Evolutionary conservation across 2,329 filamentous ascomycete species (phyloP).

Genomic region (Colletotrichum liaoningense): DNA sequence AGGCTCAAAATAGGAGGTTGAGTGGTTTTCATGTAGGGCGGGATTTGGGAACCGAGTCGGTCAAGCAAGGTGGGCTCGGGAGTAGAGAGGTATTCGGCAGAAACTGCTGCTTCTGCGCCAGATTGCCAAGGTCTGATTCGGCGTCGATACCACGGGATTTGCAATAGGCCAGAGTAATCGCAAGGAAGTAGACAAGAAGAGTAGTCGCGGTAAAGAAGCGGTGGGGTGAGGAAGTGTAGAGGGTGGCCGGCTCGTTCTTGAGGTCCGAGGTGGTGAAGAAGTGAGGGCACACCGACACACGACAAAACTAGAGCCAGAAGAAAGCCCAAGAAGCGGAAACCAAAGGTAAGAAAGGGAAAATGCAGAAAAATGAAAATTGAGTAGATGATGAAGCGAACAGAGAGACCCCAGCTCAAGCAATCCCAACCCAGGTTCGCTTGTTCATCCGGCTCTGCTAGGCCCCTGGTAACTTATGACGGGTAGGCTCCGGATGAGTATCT

Average conservation of each 20-base stretch:
- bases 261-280: not conserved
- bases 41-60: not conserved
- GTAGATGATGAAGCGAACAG: conserved; percentile 17
- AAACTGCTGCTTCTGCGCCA: not conserved
- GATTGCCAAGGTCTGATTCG: not conserved
- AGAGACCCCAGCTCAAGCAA: conserved; percentile 20
- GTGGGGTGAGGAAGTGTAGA: not conserved
- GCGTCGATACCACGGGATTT: not conserved
- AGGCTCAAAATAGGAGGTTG: not conserved
- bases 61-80: not conserved
- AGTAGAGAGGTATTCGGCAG: not conserved
- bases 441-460: conserved; percentile 26
- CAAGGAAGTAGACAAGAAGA: not conserved
- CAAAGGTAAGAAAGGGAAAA: not conserved
- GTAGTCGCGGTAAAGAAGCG: not conserved
- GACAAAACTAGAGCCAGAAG: not conserved
- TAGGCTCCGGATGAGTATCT: conserved; percentile 12
- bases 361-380: not conserved
- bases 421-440: conserved; percentile 12
- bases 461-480: conserved; percentile 27
- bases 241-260: not conserved
- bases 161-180: not conserved
- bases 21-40: conserved; percentile 25
- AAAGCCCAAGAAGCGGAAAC: not conserved
- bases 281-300: not conserved